phyloP scores from a whole-genome alignment of 345 rosid genomes.

The Durio zibethinus region DNA sequence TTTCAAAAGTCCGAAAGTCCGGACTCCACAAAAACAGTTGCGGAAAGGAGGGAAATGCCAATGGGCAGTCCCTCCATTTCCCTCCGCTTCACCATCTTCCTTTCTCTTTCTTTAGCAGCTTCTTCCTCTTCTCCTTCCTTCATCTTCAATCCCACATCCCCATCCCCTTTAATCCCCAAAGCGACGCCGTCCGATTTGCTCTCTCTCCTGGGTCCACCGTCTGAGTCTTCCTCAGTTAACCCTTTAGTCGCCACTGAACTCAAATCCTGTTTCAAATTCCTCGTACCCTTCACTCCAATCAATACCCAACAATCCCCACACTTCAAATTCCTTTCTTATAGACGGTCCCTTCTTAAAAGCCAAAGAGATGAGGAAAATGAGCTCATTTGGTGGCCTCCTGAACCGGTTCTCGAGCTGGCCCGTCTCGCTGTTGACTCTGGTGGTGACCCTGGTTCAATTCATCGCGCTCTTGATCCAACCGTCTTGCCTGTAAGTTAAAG shows the following conservation, averaged over 20 bases:
- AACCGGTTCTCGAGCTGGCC: conserved; percentile 75
- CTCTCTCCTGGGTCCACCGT: conserved; percentile 55
- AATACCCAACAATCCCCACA: neutral
- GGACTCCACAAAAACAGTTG: neutral
- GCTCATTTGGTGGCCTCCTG: conserved; percentile 93
- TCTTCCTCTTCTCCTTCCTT: conserved; percentile 35
- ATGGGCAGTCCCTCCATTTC: conserved; percentile 33
- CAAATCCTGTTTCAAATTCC: conserved; percentile 67
- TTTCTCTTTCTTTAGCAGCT: conserved; percentile 54
- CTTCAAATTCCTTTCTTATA: conserved; percentile 2
- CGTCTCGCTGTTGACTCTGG: conserved; percentile 88
- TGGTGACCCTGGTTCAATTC: conserved; percentile 67
- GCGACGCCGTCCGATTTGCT: conserved; percentile 77
- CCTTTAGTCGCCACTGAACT: conserved; percentile 56
- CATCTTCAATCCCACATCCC: conserved; percentile 20
- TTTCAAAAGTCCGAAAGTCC: neutral
- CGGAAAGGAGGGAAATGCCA: conserved; percentile 2
- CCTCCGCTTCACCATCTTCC: conserved; percentile 43
- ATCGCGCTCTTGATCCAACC: conserved; percentile 67
- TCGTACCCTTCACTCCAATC: conserved; percentile 54
- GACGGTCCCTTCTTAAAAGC: conserved; percentile 16
- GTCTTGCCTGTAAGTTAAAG: conserved; percentile 47
- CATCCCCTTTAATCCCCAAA: conserved; percentile 38
- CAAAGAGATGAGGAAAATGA: conserved; percentile 38
- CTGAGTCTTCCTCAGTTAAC: conserved; percentile 41